These are phyloP conservation scores for Penicillium sp. DNA, from an alignment of 2,329 filamentous ascomycete genomes.

Conservation along the genomic window DNA sequence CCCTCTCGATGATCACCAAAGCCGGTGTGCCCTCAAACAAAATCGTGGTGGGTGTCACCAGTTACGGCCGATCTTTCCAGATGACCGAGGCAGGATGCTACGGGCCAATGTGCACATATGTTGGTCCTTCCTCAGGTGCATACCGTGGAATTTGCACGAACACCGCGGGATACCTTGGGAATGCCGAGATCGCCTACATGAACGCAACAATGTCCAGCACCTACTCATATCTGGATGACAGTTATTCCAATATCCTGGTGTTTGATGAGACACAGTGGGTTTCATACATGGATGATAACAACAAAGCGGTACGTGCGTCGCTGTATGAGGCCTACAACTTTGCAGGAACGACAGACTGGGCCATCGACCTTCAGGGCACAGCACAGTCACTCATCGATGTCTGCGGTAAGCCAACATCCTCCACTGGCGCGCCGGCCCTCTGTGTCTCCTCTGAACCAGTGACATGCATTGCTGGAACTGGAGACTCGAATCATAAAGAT, in stretches of 20 bases:
- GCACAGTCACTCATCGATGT: too few species aligned
- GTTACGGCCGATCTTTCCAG: constrained; percentile 11
- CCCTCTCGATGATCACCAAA: constrained; percentile 33
- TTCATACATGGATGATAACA: constrained; percentile 36
- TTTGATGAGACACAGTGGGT: constrained; percentile 41
- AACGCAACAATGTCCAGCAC: neutral
- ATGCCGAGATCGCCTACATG: constrained; percentile 4
- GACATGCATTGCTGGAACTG: too few species aligned
- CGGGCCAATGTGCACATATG: constrained; percentile 2
- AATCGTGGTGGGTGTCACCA: constrained; percentile 8
- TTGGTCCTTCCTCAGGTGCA: neutral
- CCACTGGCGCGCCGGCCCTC: too few species aligned
- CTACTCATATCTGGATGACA: neutral
- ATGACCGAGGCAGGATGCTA: constrained; percentile 1
- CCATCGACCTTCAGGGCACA: neutral
- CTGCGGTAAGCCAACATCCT: too few species aligned
- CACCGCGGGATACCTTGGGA: constrained; percentile 2
- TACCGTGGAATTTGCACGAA: neutral
- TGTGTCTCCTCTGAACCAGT: too few species aligned
- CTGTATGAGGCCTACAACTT: constrained; percentile 16
- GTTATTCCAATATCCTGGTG: constrained; percentile 32
- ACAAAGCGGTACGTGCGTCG: constrained; percentile 24
- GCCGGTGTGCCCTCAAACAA: constrained; percentile 3
- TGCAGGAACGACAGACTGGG: neutral
- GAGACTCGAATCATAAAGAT: too few species aligned